phyloP scores from a whole-genome alignment of 2,329 filamentous ascomycete genomes.

The Calycina herbarum region DNA sequence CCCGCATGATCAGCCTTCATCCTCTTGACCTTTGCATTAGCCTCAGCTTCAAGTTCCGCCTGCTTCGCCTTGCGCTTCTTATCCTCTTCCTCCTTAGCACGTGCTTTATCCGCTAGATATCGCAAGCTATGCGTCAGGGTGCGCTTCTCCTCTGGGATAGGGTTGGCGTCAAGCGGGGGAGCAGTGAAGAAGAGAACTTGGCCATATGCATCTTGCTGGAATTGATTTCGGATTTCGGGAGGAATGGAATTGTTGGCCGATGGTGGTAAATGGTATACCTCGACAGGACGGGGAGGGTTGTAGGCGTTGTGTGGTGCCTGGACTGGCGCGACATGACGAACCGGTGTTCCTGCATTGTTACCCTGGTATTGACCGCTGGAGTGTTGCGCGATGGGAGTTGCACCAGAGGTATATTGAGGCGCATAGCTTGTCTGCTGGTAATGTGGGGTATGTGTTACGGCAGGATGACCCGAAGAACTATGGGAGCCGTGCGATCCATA shows the following conservation, averaged over 20 bases:
- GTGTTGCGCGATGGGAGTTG: slow-evolving; percentile 31
- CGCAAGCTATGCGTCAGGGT: slow-evolving; percentile 49
- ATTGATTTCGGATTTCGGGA: slow-evolving; percentile 61
- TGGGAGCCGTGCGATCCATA: slow-evolving; percentile 29
- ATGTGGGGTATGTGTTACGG: slow-evolving; percentile 29
- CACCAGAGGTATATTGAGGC: slow-evolving; percentile 23
- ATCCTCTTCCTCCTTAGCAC: slow-evolving; percentile 37
- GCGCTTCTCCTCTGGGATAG: slow-evolving; percentile 27
- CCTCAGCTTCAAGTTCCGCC: slow-evolving; percentile 32
- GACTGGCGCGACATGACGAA: slow-evolving; percentile 20
- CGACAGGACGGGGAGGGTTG: slow-evolving; percentile 59
- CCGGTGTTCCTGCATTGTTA: slow-evolving; percentile 22
- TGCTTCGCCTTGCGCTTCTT: slow-evolving; percentile 36
- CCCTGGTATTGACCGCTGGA: slow-evolving; percentile 26
- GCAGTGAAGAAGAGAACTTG: slow-evolving; percentile 67
- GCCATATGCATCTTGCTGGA: slow-evolving; percentile 65
- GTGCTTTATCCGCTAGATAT: slow-evolving; percentile 48
- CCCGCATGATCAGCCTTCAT: slow-evolving; percentile 24
- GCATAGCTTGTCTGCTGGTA: slow-evolving; percentile 28
- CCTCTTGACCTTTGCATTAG: slow-evolving; percentile 30
- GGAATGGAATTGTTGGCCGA: slow-evolving; percentile 64
- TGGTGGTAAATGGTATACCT: slow-evolving; percentile 65
- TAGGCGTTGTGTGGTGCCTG: slow-evolving; percentile 43
- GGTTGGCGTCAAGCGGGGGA: slow-evolving; percentile 55
- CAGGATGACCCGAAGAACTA: slow-evolving; percentile 21